Evolutionary conservation across 768 basidiomycete species (phyloP).

Genomic region (Panaeolus cyanescens): DNA sequence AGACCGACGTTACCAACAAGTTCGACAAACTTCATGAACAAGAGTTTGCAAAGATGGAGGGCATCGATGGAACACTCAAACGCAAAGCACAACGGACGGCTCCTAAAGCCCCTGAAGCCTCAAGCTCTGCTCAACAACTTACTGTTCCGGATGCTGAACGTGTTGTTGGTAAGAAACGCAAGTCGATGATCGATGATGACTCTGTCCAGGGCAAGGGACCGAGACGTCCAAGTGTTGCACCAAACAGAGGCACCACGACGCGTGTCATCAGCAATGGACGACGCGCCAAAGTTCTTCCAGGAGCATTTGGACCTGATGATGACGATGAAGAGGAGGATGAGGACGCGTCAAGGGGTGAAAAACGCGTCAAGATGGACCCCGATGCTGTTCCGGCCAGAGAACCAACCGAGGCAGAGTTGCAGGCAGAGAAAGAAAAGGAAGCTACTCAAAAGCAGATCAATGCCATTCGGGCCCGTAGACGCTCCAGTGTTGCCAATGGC

Average conservation of each 20-base stretch:
- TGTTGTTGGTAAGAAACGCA: constrained; percentile 44
- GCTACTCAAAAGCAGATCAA: constrained; percentile 67
- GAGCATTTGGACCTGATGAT: constrained; percentile 58
- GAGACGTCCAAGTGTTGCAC: constrained; percentile 23
- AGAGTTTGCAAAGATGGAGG: constrained; percentile 77
- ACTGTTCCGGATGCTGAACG: constrained; percentile 20
- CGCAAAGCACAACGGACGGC: constrained; percentile 23
- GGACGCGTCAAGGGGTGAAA: constrained; percentile 36
- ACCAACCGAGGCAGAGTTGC: constrained; percentile 39
- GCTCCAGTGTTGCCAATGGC: constrained; percentile 62
- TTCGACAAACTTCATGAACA: constrained; percentile 65
- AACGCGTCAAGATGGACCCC: constrained; percentile 37
- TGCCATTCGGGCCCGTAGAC: constrained; percentile 62
- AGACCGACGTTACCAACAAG: constrained; percentile 36
- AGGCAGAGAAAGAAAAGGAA: constrained; percentile 52
- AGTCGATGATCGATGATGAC: constrained; percentile 51
- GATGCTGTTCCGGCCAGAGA: constrained; percentile 28
- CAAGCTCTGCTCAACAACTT: constrained; percentile 15
- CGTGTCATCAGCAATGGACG: constrained; percentile 51
- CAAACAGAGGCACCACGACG: constrained; percentile 37
- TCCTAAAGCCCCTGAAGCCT: background rate
- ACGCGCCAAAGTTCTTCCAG: constrained; percentile 50
- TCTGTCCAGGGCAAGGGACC: constrained; percentile 19
- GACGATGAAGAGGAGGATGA: constrained; percentile 44
- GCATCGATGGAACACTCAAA: constrained; percentile 51